Conservation (phyloP, 129 eudicot species). For the Mikania micrantha region DNA sequence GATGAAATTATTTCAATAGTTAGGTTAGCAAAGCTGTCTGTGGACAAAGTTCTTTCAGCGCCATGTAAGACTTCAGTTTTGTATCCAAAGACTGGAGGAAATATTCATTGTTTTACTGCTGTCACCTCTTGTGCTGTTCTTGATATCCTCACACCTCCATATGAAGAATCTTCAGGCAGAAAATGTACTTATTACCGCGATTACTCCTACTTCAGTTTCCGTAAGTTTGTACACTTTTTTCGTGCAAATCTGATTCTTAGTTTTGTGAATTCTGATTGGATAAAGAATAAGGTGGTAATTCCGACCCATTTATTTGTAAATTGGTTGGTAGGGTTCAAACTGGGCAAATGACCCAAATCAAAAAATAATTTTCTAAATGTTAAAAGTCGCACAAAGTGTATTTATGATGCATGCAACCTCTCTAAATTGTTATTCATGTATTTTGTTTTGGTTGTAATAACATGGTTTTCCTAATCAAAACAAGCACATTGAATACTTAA, state of each 20-base stretch:
- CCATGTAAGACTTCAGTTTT: constrained; percentile 64
- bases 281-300: background rate
- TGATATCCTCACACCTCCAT: constrained; percentile 92
- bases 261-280: constrained; percentile 3
- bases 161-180: constrained; percentile 74
- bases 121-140: constrained; percentile 89
- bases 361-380: background rate
- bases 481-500: background rate
- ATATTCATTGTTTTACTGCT: constrained; percentile 89
- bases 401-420: background rate
- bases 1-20: constrained; percentile 35
- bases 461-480: background rate
- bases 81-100: constrained; percentile 85
- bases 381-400: background rate
- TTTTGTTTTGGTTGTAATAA: background rate
- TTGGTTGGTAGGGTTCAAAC: background rate
- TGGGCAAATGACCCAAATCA: background rate
- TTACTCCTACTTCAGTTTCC: constrained; percentile 62
- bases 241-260: background rate
- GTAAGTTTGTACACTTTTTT: constrained; percentile 36
- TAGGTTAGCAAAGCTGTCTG: constrained; percentile 82
- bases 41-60: constrained; percentile 80
- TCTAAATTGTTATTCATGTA: background rate
- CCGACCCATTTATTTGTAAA: background rate
- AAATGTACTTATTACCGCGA: constrained; percentile 87